Evolutionary conservation across 1,284 basidiomycete species (phyloP).

Genomic region (Ustilago crameri): DNA sequence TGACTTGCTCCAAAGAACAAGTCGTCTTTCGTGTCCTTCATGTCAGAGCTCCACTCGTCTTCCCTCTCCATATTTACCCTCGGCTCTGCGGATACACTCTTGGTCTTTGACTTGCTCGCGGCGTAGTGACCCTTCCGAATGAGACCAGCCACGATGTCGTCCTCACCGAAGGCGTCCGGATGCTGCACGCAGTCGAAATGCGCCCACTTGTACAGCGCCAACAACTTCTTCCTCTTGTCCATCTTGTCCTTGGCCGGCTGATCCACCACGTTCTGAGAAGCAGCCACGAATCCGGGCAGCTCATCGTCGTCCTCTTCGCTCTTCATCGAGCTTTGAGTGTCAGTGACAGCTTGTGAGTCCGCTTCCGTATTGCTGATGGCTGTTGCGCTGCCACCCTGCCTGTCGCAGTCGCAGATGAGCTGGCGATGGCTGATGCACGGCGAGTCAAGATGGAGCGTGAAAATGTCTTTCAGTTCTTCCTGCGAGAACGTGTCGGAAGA

Average conservation of each 20-base stretch:
- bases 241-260: constrained; percentile 15
- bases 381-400: constrained; percentile 41
- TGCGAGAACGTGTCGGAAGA: constrained; percentile 55
- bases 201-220: constrained; percentile 85
- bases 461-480: constrained; percentile 77
- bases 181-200: constrained; percentile 75
- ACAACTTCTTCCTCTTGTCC: constrained; percentile 81
- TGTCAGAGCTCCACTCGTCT: constrained; percentile 29
- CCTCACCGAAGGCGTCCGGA: constrained; percentile 32
- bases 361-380: neutral
- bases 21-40: constrained; percentile 35
- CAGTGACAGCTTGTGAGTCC: neutral
- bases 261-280: constrained; percentile 50
- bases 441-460: constrained; percentile 83
- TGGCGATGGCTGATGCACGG: constrained; percentile 86
- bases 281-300: constrained; percentile 46
- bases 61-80: constrained; percentile 20
- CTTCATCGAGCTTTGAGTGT: constrained; percentile 22
- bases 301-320: constrained; percentile 31
- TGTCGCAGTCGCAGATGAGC: constrained; percentile 63
- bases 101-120: neutral
- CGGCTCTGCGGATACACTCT: neutral
- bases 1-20: constrained; percentile 13
- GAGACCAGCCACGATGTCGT: constrained; percentile 30
- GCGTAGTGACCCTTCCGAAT: constrained; percentile 9